A percentile compares a stretch with the other conserved stretches of the same genome.
Evolutionary conservation across 2,329 filamentous ascomycete genomes (phyloP).

Genomic region (Teratosphaeria epicoccoides): DNA sequence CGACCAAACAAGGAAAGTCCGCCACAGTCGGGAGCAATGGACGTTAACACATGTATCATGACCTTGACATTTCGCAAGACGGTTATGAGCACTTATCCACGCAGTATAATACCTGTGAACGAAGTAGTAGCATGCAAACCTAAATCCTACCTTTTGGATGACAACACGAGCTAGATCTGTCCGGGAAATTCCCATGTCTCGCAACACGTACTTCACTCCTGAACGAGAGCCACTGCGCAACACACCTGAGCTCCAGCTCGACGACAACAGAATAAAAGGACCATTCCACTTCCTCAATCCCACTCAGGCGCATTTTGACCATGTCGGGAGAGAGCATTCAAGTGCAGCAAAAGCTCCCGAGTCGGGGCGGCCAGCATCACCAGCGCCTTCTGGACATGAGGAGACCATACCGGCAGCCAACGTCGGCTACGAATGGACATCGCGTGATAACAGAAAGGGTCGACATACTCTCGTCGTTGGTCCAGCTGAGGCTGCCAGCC

Average conservation of each 20-base stretch:
- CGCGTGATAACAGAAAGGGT: slow-evolving; percentile 36
- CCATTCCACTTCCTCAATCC: slow-evolving; percentile 42
- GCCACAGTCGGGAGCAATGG: neutral
- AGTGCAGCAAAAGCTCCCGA: slow-evolving; percentile 1
- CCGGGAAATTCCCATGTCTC: slow-evolving; percentile 8
- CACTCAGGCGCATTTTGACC: slow-evolving; percentile 32
- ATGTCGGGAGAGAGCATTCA: slow-evolving; percentile 2
- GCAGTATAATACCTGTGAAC: no score
- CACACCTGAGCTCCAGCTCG: slow-evolving; percentile 14
- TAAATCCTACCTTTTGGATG: neutral
- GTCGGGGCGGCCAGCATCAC: neutral
- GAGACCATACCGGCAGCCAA: slow-evolving; percentile 3
- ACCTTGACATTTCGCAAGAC: neutral
- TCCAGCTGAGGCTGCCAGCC: slow-evolving; percentile 11
- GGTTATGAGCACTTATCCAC: neutral
- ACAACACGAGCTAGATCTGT: neutral
- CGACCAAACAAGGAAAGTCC: neutral
- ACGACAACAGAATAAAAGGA: slow-evolving; percentile 24
- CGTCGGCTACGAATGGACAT: slow-evolving; percentile 29
- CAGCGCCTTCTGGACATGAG: neutral
- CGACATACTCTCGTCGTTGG: slow-evolving; percentile 29
- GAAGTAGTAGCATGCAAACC: neutral
- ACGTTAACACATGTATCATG: neutral
- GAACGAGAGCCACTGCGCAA: slow-evolving; percentile 20
- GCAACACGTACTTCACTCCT: slow-evolving; percentile 22